A percentile compares a stretch with the other conserved stretches of the same genome.
phyloP scores from a whole-genome alignment of 192 early-diverging fungal species.

The Entomortierella beljakovae region DNA sequence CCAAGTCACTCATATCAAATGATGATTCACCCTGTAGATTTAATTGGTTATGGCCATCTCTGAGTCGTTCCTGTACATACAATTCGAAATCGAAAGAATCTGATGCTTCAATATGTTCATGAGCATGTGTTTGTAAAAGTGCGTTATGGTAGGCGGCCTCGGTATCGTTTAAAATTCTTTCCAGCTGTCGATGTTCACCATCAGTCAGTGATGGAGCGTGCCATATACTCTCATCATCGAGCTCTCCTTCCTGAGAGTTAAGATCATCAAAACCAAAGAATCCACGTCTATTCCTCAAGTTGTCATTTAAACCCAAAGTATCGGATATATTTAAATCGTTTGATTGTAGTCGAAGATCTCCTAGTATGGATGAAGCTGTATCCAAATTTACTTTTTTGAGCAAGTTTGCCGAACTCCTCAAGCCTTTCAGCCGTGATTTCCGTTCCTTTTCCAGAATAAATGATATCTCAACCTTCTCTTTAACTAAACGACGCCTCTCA shows the following conservation, averaged over 20 bases:
- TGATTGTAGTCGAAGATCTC: slow-evolving; percentile 1
- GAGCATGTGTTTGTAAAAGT: too few relatives aligned
- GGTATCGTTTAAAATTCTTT: not conserved
- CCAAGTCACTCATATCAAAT: too few relatives aligned
- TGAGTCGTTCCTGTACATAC: not conserved
- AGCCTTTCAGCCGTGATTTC: slow-evolving; percentile 36
- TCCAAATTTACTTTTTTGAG: not conserved
- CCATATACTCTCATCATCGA: not conserved
- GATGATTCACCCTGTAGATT: slow-evolving; percentile 3
- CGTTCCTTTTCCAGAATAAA: slow-evolving; percentile 55
- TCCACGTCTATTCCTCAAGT: not conserved
- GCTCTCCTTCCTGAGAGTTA: not conserved
- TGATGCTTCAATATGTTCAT: too few relatives aligned
- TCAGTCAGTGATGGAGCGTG: not conserved
- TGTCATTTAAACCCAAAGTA: not conserved
- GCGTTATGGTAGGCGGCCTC: too few relatives aligned
- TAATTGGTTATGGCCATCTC: too few relatives aligned
- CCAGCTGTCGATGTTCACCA: not conserved
- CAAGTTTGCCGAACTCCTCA: slow-evolving; percentile 21
- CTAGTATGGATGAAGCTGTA: slow-evolving; percentile 9
- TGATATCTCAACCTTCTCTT: slow-evolving; percentile 38
- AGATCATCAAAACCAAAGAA: not conserved
- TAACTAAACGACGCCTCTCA: slow-evolving; percentile 28
- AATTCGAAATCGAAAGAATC: slow-evolving; percentile 13
- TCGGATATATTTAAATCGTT: not conserved